phyloP scores from a whole-genome alignment of 169 alveolate genomes.

The Cryptosporidium bovis region DNA sequence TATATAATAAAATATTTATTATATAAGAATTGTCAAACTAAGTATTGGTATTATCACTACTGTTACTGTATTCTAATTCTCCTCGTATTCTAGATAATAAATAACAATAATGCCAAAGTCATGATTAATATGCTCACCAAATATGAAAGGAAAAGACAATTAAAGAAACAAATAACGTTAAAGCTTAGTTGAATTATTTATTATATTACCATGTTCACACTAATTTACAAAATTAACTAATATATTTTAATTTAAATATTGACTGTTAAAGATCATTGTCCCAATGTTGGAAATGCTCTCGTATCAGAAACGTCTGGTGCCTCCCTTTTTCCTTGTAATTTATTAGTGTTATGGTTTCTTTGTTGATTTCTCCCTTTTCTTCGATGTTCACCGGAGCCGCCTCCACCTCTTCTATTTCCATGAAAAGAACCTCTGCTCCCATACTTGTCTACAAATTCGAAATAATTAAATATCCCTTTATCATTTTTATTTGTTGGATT shows the following conservation, averaged over 20 bases:
- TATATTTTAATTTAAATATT: background rate
- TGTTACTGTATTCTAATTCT: too few species aligned
- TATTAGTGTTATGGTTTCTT: background rate
- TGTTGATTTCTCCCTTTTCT: conserved; percentile 30
- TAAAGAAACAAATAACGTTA: conserved; percentile 3
- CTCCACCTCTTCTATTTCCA: conserved; percentile 8
- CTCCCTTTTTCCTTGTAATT: conserved; percentile 46
- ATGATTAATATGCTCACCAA: background rate
- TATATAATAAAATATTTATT: too few species aligned
- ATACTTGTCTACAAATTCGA: conserved; percentile 58
- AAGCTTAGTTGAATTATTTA: background rate
- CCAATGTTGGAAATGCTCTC: conserved; percentile 61
- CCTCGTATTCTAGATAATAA: too few species aligned
- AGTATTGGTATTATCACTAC: too few species aligned
- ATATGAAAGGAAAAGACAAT: background rate
- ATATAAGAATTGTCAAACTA: too few species aligned
- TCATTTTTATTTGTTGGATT: conserved; percentile 22
- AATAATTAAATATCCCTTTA: conserved; percentile 33
- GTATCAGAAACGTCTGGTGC: conserved; percentile 73
- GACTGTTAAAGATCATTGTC: background rate
- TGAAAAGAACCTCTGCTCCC: conserved; percentile 11
- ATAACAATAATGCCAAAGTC: background rate
- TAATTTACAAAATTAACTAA: too few species aligned
- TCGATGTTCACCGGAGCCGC: background rate
- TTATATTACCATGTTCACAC: too few species aligned